These are phyloP conservation scores for Ochromonas danica DNA, from an alignment of 108 stramenopile genomes.

Conservation along the genomic window DNA sequence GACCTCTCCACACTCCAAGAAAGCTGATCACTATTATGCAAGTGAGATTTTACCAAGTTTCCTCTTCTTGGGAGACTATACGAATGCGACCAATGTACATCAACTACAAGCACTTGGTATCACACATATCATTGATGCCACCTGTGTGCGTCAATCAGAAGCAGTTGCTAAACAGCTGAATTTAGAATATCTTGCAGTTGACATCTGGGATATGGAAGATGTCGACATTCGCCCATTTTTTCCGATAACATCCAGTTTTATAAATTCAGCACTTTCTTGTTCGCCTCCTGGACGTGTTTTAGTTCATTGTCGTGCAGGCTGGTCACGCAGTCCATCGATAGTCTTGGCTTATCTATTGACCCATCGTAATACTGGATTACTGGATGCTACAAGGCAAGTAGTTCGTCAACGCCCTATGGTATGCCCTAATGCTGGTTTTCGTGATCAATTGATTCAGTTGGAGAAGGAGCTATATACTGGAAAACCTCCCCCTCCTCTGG, in stretches of 20 bases:
- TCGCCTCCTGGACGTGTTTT: not conserved
- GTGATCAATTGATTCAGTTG: not conserved
- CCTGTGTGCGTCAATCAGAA: not conserved
- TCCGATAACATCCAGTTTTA: not conserved
- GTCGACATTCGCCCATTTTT: not conserved
- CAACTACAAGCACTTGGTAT: not conserved
- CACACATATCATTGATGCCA: not conserved
- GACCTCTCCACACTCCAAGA: too few species aligned
- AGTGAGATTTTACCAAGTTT: not conserved
- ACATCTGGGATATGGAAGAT: not conserved
- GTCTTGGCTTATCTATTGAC: not conserved
- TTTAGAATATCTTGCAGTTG: not conserved
- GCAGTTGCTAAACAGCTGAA: not conserved
- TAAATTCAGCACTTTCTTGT: not conserved
- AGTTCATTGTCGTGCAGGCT: not conserved
- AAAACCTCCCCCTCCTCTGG: too few species aligned
- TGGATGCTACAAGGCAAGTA: not conserved
- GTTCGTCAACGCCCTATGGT: not conserved
- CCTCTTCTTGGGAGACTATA: not conserved
- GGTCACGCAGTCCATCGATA: not conserved
- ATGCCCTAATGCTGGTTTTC: not conserved
- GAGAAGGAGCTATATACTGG: not conserved
- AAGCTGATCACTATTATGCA: too few species aligned
- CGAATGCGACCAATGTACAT: not conserved
- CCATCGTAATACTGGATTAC: not conserved